Conservation (phyloP, 1,284 basidiomycete genomes). For the Pseudozyma sp. region DNA sequence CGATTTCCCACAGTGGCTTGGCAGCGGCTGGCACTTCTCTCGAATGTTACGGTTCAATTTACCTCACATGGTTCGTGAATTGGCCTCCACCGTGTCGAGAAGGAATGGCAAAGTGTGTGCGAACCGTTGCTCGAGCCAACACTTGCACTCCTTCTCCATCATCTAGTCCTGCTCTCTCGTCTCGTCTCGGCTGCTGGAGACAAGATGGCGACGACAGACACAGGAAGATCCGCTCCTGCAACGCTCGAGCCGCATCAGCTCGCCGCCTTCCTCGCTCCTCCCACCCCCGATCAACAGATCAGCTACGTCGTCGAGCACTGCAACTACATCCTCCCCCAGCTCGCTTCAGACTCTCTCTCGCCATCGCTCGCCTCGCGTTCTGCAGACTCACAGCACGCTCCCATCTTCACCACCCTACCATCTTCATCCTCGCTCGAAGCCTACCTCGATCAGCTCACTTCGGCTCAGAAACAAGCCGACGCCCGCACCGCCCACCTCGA, state of each 20-base stretch:
- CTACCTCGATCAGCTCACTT: slow-evolving; percentile 29
- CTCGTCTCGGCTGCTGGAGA: neutral
- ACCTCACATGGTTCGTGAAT: too few relatives aligned
- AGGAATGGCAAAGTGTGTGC: too few relatives aligned
- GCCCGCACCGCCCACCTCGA: slow-evolving; percentile 25
- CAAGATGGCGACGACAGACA: slow-evolving; percentile 14
- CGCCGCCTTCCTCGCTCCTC: slow-evolving; percentile 19
- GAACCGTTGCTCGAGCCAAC: too few relatives aligned
- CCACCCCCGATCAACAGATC: slow-evolving; percentile 18
- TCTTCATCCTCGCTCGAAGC: slow-evolving; percentile 32
- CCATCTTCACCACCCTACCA: slow-evolving; percentile 28
- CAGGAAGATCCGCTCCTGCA: neutral
- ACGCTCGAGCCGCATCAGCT: slow-evolving; percentile 38
- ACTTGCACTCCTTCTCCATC: too few relatives aligned
- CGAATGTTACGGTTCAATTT: too few relatives aligned
- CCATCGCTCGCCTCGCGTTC: slow-evolving; percentile 10
- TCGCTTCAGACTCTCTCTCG: slow-evolving; percentile 30
- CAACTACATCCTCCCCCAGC: slow-evolving; percentile 43
- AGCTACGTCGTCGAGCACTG: slow-evolving; percentile 41
- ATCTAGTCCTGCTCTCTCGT: too few relatives aligned
- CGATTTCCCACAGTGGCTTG: too few relatives aligned
- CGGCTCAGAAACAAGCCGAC: slow-evolving; percentile 16
- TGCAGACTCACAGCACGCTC: neutral
- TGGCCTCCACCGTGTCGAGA: too few relatives aligned
- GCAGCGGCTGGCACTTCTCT: too few relatives aligned